Evolutionary conservation across 179 eudicot species (phyloP), one percentile per base, ranked within the genome.

Genomic region (Gypsophila paniculata): DNA sequence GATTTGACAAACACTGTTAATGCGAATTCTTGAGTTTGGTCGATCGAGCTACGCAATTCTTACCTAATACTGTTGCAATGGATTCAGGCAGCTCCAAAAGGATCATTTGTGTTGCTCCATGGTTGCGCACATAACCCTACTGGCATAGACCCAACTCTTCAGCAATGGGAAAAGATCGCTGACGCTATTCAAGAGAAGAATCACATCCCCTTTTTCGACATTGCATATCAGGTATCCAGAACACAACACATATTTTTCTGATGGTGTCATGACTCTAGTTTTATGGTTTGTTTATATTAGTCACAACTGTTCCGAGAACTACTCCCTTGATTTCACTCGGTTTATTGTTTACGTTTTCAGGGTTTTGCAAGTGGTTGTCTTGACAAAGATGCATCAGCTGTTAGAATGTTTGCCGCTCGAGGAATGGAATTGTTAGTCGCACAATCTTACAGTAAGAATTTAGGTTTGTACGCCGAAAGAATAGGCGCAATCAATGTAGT

Each of bases 291-390:
- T n/a, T n/a, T n/a, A n/a, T n/a, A n/a, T n/a, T n/a, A n/a, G n/a
- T n/a, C n/a, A n/a, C n/a, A n/a, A n/a, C n/a, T n/a, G n/a, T n/a
- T n/a, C n/a, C n/a, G n/a, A n/a, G n/a, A n/a, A n/a, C n/a, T n/a
- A n/a, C n/a, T n/a, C n/a, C n/a, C n/a, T n/a, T n/a, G n/a, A n/a
- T n/a, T n/a, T n/a, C n/a, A n/a, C n/a, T n/a, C n/a, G n/a, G n/a
- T n/a, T n/a, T 69, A 69, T 65, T 8, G 34, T 44, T 3, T 22
- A 39, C 68, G 4, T 38, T 15, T 39, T 39, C 68, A 19, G 99
- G 97, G 99, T 68, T 94, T 94, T 86, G 99, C 99, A 65, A 94
- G 99, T 78, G 99, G 99, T 66, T 91, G 94, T 82, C 99, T 94
- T 71, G 97, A 94, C 60, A 88, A 71, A 60, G 99, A 94, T 88